Evolutionary conservation across 257 asterid genomes (phyloP).

Genomic region (Henckelia pumila): DNA sequence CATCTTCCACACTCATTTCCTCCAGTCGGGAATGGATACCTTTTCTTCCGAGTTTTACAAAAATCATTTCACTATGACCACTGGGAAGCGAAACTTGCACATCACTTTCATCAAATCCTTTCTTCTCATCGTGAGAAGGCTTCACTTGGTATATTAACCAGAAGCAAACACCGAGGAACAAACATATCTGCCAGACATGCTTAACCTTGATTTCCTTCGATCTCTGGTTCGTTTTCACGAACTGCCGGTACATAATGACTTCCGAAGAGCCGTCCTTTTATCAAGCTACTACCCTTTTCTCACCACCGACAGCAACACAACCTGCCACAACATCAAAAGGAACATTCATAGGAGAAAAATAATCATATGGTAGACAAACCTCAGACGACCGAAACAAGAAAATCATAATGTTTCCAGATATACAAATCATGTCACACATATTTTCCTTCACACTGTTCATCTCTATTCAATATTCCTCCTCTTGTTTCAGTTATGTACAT

Average conservation of each 20-base stretch:
- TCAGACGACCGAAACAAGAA: no score
- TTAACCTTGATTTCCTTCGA: constrained; percentile 64
- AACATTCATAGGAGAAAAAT: not conserved
- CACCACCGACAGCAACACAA: constrained; percentile 14
- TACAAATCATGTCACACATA: no score
- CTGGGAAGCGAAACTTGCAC: constrained; percentile 29
- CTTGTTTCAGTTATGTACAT: no score
- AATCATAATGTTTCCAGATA: no score
- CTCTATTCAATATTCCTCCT: no score
- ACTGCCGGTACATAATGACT: constrained; percentile 68
- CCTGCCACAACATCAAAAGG: constrained; percentile 26
- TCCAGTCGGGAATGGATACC: constrained; percentile 45
- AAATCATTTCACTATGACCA: constrained; percentile 28
- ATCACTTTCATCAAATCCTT: constrained; percentile 64
- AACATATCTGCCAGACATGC: constrained; percentile 64
- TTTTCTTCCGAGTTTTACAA: constrained; percentile 67
- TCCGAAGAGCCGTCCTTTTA: constrained; percentile 1
- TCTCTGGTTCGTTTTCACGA: constrained; percentile 70
- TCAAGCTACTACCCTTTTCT: constrained; percentile 20
- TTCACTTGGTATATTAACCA: constrained; percentile 95
- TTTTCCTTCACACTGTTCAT: no score
- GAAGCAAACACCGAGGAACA: constrained; percentile 79
- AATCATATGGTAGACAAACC: no score
- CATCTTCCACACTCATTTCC: constrained; percentile 41
- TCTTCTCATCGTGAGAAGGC: constrained; percentile 75